Conservation (phyloP, 1,284 basidiomycete species). For the Ganoderma resinaceum region DNA sequence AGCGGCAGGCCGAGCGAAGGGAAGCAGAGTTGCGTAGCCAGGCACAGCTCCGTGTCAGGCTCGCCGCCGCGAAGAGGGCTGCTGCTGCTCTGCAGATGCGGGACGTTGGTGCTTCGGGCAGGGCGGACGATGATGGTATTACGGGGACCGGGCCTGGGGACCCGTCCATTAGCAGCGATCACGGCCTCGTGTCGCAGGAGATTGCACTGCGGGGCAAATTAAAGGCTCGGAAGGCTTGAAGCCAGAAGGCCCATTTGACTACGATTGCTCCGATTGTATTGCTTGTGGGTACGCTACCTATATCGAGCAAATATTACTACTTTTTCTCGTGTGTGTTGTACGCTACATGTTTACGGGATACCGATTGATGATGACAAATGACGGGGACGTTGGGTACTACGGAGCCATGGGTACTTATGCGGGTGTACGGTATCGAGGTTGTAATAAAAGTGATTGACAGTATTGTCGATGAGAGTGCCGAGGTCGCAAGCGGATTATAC, state of each 20-base stretch:
- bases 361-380: constrained; percentile 22
- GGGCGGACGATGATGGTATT: not conserved
- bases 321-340: constrained; percentile 27
- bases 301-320: constrained; percentile 29
- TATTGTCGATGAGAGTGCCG: constrained; percentile 24
- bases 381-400: not conserved
- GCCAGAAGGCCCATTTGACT: constrained; percentile 12
- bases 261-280: constrained; percentile 23
- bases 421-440: constrained; percentile 20
- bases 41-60: constrained; percentile 55
- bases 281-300: constrained; percentile 26
- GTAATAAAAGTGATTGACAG: constrained; percentile 22
- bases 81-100: constrained; percentile 17
- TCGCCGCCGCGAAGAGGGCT: constrained; percentile 54
- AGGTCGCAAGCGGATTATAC: constrained; percentile 24
- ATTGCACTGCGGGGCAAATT: constrained; percentile 22
- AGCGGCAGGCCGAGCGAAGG: constrained; percentile 32
- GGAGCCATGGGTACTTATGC: not conserved
- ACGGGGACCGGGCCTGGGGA: not conserved
- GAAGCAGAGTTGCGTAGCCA: constrained; percentile 56
- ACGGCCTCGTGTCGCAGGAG: constrained; percentile 25
- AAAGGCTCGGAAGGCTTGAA: constrained; percentile 19
- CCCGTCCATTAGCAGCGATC: constrained; percentile 8
- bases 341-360: constrained; percentile 30
- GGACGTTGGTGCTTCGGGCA: constrained; percentile 3